Percentiles rank a stretch among this genome's conserved stretches.
Evolutionary conservation across 2,329 filamentous ascomycete species (phyloP).

Genomic region (Xylariales sp.): DNA sequence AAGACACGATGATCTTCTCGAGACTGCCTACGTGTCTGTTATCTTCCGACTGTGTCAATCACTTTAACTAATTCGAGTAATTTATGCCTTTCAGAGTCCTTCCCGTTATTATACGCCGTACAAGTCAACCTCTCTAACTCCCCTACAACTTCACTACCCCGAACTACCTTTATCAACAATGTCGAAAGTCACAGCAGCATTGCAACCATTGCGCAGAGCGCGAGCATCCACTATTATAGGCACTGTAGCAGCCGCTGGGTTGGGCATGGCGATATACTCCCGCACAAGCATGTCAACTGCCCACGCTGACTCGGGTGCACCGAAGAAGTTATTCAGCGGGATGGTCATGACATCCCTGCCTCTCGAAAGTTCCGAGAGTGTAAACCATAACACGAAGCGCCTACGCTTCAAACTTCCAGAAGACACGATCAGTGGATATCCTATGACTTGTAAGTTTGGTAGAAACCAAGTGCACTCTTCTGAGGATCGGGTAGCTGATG

Average conservation of each 20-base stretch:
- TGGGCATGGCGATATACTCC: slow-evolving; percentile 21
- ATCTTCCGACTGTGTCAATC: no score
- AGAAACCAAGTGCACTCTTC: neutral
- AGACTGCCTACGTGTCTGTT: no score
- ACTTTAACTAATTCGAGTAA: no score
- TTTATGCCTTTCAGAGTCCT: no score
- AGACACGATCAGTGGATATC: slow-evolving; percentile 41
- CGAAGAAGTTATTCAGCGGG: slow-evolving; percentile 29
- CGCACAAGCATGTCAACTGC: slow-evolving; percentile 17
- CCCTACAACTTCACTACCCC: no score
- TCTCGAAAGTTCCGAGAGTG: slow-evolving; percentile 44
- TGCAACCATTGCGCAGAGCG: slow-evolving; percentile 3
- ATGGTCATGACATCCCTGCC: slow-evolving; percentile 41
- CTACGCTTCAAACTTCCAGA: slow-evolving; percentile 52
- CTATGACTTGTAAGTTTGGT: slow-evolving; percentile 38
- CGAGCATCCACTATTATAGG: slow-evolving; percentile 3
- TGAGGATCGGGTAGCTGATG: no score
- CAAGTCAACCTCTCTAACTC: no score
- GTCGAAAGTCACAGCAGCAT: neutral
- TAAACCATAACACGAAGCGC: slow-evolving; percentile 56
- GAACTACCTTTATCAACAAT: no score
- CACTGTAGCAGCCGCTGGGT: slow-evolving; percentile 14
- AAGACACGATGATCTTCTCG: no score
- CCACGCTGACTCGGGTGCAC: slow-evolving; percentile 21
- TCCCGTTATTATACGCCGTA: no score